Base-by-base conservation (phyloP, 176 grass and related monocot species). In the Oropetium thomaeum region DNA sequence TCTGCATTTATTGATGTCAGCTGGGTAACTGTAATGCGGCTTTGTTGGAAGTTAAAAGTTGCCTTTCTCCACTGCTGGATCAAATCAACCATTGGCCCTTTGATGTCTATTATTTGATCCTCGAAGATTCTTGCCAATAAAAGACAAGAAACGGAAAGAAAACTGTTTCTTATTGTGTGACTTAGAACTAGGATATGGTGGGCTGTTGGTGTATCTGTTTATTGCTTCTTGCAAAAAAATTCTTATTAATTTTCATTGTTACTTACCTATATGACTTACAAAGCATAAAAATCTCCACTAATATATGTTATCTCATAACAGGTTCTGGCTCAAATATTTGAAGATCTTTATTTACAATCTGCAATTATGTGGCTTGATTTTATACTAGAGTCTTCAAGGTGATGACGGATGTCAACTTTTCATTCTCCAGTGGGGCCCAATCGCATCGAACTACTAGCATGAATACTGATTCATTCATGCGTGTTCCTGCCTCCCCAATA, bases 401-500 rank as follows among this genome's bases (percentile, higher is more conserved):
- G 77, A 90, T 82, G 76, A 92, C 74, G 0, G 92, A 95, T 80
- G 84, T 77, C 11, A 90, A 92, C 81, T 94, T 91, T 15, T 75
- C 90, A 40, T 69, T 92, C 80, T 92, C 87, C 0, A 73, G 92
- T 73, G 89, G 91, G 54, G 79, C 87, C 62, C 89, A 86, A 40
- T 70, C 95, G 85, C 92, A 95, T 55, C 82, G 80, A 69, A 95
- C 80, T 73, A 76, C 79, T 22, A 99, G 87, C 83, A 90, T 92
- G 81, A 95, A 95, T 69, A 80, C 75, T 45, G 92, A 99, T 45
- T 88, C 96, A n/a, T 92, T 92, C 79, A 90, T 84, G 84, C 89
- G 84, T 61, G 73, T 95, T 58, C 96, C 96, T 78, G 87, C 87
- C 22, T 99, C 96, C 33, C 96, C 96, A 31, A 92, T 99, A 85